Conservation (phyloP, 768 basidiomycete genomes). For the Leucogyrophana mollusca region DNA sequence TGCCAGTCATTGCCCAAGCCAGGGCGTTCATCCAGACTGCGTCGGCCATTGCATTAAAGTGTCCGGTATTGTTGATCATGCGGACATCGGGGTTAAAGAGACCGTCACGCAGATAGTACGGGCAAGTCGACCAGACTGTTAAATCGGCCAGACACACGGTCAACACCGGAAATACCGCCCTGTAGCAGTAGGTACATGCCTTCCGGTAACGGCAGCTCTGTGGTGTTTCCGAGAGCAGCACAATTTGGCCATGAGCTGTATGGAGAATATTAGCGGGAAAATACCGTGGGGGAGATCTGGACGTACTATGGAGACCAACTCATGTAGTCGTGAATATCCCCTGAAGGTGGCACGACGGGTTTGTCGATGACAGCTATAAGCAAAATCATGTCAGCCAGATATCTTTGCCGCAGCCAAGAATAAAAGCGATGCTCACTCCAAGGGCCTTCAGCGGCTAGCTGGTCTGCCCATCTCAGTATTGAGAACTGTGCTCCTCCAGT, state of each 20-base stretch:
- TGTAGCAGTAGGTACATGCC: constrained; percentile 38
- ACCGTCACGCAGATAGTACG: constrained; percentile 57
- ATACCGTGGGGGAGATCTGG: background rate
- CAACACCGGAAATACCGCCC: background rate
- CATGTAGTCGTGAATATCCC: constrained; percentile 62
- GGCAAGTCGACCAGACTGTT: constrained; percentile 58
- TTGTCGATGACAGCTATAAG: constrained; percentile 48
- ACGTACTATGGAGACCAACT: constrained; percentile 71
- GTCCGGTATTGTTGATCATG: constrained; percentile 51
- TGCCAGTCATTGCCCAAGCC: constrained; percentile 47
- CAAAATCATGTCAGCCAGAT: background rate
- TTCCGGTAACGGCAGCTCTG: constrained; percentile 51
- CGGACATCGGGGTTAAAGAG: constrained; percentile 64
- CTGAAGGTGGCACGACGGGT: constrained; percentile 45
- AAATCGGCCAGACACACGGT: too few relatives aligned
- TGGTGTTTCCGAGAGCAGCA: constrained; percentile 54
- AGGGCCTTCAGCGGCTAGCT: constrained; percentile 43
- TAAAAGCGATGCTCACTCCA: constrained; percentile 49
- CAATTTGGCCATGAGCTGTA: constrained; percentile 65
- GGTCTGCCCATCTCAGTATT: constrained; percentile 46
- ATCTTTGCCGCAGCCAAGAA: too few relatives aligned
- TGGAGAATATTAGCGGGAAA: background rate
- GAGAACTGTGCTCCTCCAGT: constrained; percentile 46
- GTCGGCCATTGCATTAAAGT: constrained; percentile 55
- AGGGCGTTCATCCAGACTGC: constrained; percentile 62